A percentile compares a stretch with the other conserved stretches of the same genome.
phyloP scores from a whole-genome alignment of 441 rosid genomes.

The Erodium moschatum region DNA sequence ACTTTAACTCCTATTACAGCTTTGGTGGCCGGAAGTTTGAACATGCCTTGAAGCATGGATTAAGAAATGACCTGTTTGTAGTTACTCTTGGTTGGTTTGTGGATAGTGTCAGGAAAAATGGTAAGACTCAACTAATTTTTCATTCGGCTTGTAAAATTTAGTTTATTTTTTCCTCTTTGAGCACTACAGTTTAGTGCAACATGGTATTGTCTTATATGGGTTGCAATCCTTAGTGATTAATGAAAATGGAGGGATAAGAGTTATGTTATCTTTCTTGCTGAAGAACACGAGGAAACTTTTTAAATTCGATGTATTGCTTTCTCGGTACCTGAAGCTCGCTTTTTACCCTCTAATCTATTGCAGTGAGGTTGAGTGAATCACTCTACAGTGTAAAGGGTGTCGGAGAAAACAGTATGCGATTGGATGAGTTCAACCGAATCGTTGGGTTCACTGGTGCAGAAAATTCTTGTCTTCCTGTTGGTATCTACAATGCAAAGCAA shows the following conservation, averaged over 20 bases:
- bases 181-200: too few species aligned
- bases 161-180: background rate
- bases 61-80: slow-evolving; percentile 66
- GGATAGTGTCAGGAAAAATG: slow-evolving; percentile 78
- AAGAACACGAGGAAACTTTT: too few species aligned
- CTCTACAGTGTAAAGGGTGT: slow-evolving; percentile 60
- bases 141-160: background rate
- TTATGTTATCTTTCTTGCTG: too few species aligned
- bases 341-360: slow-evolving; percentile 19
- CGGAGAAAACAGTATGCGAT: slow-evolving; percentile 34
- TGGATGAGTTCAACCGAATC: slow-evolving; percentile 41
- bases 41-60: slow-evolving; percentile 84
- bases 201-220: too few species aligned
- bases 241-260: too few species aligned
- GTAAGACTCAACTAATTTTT: slow-evolving; percentile 29
- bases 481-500: slow-evolving; percentile 35
- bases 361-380: slow-evolving; percentile 89
- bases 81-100: slow-evolving; percentile 95
- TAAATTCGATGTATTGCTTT: background rate
- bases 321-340: slow-evolving; percentile 11
- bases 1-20: slow-evolving; percentile 64
- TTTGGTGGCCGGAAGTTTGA: slow-evolving; percentile 79
- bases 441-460: slow-evolving; percentile 37
- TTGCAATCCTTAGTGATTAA: too few species aligned
- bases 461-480: slow-evolving; percentile 52